These are phyloP conservation scores for Paraphysoderma sedebokerense DNA, from an alignment of 371 early-diverging fungal genomes.

Conservation along the genomic window DNA sequence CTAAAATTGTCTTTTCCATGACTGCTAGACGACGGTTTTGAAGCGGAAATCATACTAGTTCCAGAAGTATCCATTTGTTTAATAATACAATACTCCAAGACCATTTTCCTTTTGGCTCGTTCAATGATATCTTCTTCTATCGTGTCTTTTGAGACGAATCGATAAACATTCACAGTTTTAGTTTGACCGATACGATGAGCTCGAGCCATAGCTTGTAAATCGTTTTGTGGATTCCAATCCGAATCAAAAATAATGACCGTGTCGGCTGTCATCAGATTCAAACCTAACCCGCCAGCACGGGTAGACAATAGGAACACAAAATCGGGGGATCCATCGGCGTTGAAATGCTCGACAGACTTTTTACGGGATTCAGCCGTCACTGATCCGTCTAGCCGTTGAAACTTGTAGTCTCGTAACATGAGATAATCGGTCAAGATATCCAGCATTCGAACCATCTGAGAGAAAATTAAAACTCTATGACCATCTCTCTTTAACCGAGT, in stretches of 20 bases:
- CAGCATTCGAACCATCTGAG: slow-evolving; percentile 87
- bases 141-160: slow-evolving; percentile 93
- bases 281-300: slow-evolving; percentile 96
- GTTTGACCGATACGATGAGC: slow-evolving; percentile 99
- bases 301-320: slow-evolving; percentile 98
- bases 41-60: too few species aligned
- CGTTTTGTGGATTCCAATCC: slow-evolving; percentile 99
- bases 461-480: slow-evolving; percentile 87
- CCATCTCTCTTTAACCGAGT: slow-evolving; percentile 69
- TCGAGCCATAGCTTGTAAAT: slow-evolving; percentile 98
- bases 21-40: slow-evolving; percentile 5
- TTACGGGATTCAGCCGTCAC: slow-evolving; percentile 81
- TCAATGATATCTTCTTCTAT: slow-evolving; percentile 97
- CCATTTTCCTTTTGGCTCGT: slow-evolving; percentile 96
- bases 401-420: slow-evolving; percentile 59
- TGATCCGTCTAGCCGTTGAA: slow-evolving; percentile 94
- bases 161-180: slow-evolving; percentile 93
- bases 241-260: slow-evolving; percentile 98
- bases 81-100: slow-evolving; percentile 93
- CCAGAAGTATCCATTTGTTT: slow-evolving; percentile 96
- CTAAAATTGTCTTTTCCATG: slow-evolving; percentile 27
- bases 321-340: slow-evolving; percentile 87
- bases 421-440: slow-evolving; percentile 90
- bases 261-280: slow-evolving; percentile 96
- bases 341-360: slow-evolving; percentile 94